Percentiles rank a stretch among this genome's conserved stretches.
Conservation (phyloP, 768 basidiomycete genomes). For the Tremella fuciformis region DNA sequence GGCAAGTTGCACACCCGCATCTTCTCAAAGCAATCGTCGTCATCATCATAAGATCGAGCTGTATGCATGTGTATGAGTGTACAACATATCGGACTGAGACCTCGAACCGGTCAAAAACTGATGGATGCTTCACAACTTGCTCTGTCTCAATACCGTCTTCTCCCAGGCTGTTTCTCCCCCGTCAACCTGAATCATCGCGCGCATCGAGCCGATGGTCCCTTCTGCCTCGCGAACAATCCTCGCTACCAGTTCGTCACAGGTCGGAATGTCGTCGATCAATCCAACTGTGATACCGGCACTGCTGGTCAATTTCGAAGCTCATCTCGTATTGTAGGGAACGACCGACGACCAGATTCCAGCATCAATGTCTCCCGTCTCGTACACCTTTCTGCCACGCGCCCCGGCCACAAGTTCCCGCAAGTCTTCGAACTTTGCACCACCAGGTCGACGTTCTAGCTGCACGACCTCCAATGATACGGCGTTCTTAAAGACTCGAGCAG, state of each 20-base stretch:
- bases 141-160: conserved; percentile 7
- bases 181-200: conserved; percentile 14
- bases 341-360: conserved; percentile 73
- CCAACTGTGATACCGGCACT: conserved; percentile 52
- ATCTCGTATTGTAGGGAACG: not conserved
- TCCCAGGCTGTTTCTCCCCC: conserved; percentile 18
- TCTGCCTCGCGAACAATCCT: conserved; percentile 74
- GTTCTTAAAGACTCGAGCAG: conserved; percentile 56
- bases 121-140: conserved; percentile 18
- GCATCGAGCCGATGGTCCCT: conserved; percentile 58
- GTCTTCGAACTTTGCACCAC: conserved; percentile 84
- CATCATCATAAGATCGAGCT: too few relatives aligned
- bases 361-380: conserved; percentile 76
- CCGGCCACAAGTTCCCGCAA: conserved; percentile 61
- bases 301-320: not conserved
- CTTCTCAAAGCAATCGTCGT: too few relatives aligned
- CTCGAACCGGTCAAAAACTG: too few relatives aligned
- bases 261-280: conserved; percentile 75
- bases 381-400: conserved; percentile 56
- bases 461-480: conserved; percentile 79
- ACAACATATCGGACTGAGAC: too few relatives aligned
- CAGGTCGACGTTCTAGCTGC: conserved; percentile 71
- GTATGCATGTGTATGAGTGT: too few relatives aligned
- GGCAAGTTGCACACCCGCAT: too few relatives aligned
- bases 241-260: conserved; percentile 67